Evolutionary conservation across 2,329 filamentous ascomycete genomes (phyloP), one percentile per base, ranked within the genome.

Genomic region (Epichloe coenophiala): DNA sequence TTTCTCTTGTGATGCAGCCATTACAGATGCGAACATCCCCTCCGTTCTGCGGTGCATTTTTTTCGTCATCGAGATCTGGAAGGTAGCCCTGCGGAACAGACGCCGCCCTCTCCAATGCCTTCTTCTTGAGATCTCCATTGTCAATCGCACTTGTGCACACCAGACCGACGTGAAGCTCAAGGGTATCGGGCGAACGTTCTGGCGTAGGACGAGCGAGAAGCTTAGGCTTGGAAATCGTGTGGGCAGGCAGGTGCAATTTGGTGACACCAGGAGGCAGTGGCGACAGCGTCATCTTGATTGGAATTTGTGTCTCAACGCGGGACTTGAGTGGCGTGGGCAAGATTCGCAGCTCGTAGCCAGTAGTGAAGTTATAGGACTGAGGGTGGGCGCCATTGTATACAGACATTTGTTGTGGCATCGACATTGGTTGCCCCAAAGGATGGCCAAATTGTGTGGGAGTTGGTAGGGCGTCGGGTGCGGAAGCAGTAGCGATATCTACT

Each of bases 171-270:
- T 83, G 81, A 45, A 95, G 71, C 68, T 91, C 89, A 33, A 91
- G 74, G 51, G 80, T 90, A 57, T 94, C 88, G 6, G 83, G 74
- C 2, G 79, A 76, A 36, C 77, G 79, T 38, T 80, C 75, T 3
- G 83, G 77, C 2, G 76, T 66, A 2, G 84, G 80, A 60, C 89
- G 94, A 3, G 86, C 81, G 43, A 95, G 75, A 23, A 95, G 76
- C 67, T 97, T 97, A 6, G 90, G 87, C 65, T 97, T 97, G 19
- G 90, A 93, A 50, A 98, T 93, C 1, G 88, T 94, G 63, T 96
- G 84, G 3, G 84, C 81, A 4, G 91, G 93, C 15, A 98, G 77
- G 61, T 94, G 89, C 47, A 97, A 71, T 63, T 84, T 88, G 56
- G 84, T 86, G 51, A 90, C 80, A 11, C 85, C 84, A 0, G 75